phyloP scores from a whole-genome alignment of 805 yeast species.

The Candida ponderosae region DNA sequence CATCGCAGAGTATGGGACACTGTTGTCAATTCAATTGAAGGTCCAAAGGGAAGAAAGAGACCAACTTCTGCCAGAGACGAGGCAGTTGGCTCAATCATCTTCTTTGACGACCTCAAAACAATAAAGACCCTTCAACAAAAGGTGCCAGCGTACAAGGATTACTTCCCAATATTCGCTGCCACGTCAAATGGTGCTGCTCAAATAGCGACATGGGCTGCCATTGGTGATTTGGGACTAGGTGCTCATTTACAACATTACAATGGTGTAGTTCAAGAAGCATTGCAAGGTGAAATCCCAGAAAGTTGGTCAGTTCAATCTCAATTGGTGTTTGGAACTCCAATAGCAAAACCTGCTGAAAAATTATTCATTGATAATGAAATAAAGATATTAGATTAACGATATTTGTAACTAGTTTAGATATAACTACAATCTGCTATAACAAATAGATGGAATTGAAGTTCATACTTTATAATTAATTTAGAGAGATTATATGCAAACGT shows the following conservation, averaged over 20 bases:
- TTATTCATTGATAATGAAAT: conserved; percentile 34
- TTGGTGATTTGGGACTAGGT: conserved; percentile 37
- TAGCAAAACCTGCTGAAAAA: conserved; percentile 29
- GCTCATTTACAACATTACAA: conserved; percentile 48
- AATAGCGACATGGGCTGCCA: conserved; percentile 41
- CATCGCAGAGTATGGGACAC: conserved; percentile 39
- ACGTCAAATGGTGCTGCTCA: conserved; percentile 43
- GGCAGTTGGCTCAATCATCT: conserved; percentile 41
- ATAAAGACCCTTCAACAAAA: conserved; percentile 32
- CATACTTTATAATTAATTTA: background rate
- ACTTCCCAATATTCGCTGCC: conserved; percentile 41
- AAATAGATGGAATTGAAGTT: background rate
- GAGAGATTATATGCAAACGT: too few species aligned
- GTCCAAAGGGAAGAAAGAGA: conserved; percentile 31
- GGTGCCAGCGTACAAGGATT: conserved; percentile 34
- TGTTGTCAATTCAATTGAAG: conserved; percentile 29
- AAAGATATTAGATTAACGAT: conserved; percentile 21
- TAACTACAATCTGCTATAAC: background rate
- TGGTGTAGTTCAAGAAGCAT: conserved; percentile 31
- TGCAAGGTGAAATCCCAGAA: conserved; percentile 33
- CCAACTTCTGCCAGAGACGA: conserved; percentile 34
- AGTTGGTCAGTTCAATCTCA: conserved; percentile 40
- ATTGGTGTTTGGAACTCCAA: conserved; percentile 41
- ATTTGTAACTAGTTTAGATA: background rate
- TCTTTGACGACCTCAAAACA: conserved; percentile 36